Percentiles rank a stretch among this genome's conserved stretches.
Evolutionary conservation across 2,329 filamentous ascomycete species (phyloP).

Genomic region (Botrytis deweyae): DNA sequence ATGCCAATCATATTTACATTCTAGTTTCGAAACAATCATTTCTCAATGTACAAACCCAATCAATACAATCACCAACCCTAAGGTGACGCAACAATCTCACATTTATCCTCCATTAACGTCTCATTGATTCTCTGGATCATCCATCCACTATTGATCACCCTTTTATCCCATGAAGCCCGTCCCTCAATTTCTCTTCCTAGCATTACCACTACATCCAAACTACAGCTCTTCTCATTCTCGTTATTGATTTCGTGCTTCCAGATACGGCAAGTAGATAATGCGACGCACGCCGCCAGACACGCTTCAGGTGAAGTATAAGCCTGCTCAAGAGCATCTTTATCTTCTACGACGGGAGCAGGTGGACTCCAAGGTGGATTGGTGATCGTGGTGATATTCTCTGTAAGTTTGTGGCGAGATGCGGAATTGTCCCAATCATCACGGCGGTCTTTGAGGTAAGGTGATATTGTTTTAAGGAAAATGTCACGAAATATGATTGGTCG

Average conservation of each 20-base stretch:
- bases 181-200: constrained; percentile 2
- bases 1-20: neutral
- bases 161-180: neutral
- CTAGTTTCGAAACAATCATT: neutral
- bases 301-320: constrained; percentile 8
- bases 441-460: neutral
- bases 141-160: constrained; percentile 1
- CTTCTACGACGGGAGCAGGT: neutral
- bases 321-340: neutral
- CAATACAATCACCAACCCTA: neutral
- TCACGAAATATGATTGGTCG: constrained; percentile 10
- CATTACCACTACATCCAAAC: constrained; percentile 4
- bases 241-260: constrained; percentile 17
- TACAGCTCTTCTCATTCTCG: neutral
- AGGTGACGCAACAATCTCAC: neutral
- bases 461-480: constrained; percentile 13
- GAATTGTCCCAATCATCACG: constrained; percentile 24
- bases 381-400: neutral
- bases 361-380: neutral
- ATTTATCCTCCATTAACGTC: constrained; percentile 1
- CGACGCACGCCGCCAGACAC: constrained; percentile 12
- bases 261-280: constrained; percentile 5
- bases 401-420: constrained; percentile 16
- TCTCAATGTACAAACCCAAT: neutral
- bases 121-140: constrained; percentile 15